Evolutionary conservation across 345 rosid species (phyloP).

Genomic region (Heritiera fomes): DNA sequence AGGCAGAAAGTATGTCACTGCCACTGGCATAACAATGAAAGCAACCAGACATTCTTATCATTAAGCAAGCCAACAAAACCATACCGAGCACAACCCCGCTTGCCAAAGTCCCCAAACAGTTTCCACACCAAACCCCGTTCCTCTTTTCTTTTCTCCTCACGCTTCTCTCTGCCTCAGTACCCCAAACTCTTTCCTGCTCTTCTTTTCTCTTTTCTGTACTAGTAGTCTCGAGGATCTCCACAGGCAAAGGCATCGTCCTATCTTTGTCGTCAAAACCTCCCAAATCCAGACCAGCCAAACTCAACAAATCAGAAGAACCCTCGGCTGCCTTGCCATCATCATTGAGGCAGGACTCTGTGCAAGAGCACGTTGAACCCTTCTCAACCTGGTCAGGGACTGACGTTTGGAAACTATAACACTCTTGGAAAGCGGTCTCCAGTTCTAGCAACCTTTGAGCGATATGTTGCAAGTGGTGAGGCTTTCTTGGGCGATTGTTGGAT

Average conservation of each 20-base stretch:
- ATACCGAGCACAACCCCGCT: constrained; percentile 36
- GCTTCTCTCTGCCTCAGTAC: not conserved
- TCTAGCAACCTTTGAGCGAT: constrained; percentile 28
- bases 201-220: not conserved
- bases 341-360: constrained; percentile 28
- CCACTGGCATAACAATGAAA: not conserved
- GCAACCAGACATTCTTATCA: constrained; percentile 22
- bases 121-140: not conserved
- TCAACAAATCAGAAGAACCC: not conserved
- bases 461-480: constrained; percentile 34
- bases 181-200: not conserved
- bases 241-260: not conserved
- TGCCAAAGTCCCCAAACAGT: constrained; percentile 14
- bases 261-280: constrained; percentile 1
- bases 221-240: not conserved
- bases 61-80: constrained; percentile 27
- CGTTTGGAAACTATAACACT: constrained; percentile 26
- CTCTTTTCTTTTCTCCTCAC: not conserved
- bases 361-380: constrained; percentile 27
- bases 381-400: constrained; percentile 6
- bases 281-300: not conserved
- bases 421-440: constrained; percentile 28
- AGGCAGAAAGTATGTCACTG: not conserved
- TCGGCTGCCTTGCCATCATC: constrained; percentile 11
- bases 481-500: constrained; percentile 15